A percentile compares a stretch with the other conserved stretches of the same genome.
These are phyloP conservation scores for Hebeloma cylindrosporum DNA, from an alignment of 768 basidiomycete species.

Conservation along the genomic window DNA sequence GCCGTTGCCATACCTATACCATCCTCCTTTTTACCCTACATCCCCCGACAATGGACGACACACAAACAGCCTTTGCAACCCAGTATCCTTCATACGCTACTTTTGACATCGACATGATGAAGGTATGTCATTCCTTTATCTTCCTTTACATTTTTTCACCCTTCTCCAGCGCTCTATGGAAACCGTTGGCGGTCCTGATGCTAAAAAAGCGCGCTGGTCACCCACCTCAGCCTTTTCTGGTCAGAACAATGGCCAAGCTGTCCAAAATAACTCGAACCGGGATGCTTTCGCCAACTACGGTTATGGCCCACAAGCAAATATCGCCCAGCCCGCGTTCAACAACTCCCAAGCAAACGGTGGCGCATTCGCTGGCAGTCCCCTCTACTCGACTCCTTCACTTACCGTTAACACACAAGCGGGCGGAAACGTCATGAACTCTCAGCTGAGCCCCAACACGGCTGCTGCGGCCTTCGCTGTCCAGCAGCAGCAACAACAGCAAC, in stretches of 20 bases:
- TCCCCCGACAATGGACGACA: conserved; percentile 63
- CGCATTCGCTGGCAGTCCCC: conserved; percentile 53
- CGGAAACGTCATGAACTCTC: conserved; percentile 47
- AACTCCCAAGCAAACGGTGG: conserved; percentile 45
- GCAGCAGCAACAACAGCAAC: conserved; percentile 48
- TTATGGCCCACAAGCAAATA: conserved; percentile 73
- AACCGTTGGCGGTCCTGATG: conserved; percentile 74
- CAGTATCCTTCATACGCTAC: conserved; percentile 72
- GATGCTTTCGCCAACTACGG: conserved; percentile 87
- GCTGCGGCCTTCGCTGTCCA: conserved; percentile 50
- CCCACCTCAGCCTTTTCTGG: conserved; percentile 54
- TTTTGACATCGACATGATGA: conserved; percentile 92
- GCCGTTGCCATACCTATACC: conserved; percentile 51
- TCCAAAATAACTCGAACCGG: conserved; percentile 42
- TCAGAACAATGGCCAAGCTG: conserved; percentile 35
- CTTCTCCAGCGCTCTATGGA: conserved; percentile 78
- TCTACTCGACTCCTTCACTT: conserved; percentile 74
- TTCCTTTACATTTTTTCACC: conserved; percentile 8
- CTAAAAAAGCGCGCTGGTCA: conserved; percentile 91
- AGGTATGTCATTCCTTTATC: conserved; percentile 46
- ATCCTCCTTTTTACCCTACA: conserved; percentile 37
- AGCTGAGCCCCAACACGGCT: conserved; percentile 71
- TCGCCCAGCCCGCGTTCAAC: conserved; percentile 54
- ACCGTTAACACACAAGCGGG: conserved; percentile 64
- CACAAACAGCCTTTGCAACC: conserved; percentile 65